These are phyloP conservation scores for Drosera spatulata DNA, from an alignment of 179 eudicot genomes.

Conservation along the genomic window DNA sequence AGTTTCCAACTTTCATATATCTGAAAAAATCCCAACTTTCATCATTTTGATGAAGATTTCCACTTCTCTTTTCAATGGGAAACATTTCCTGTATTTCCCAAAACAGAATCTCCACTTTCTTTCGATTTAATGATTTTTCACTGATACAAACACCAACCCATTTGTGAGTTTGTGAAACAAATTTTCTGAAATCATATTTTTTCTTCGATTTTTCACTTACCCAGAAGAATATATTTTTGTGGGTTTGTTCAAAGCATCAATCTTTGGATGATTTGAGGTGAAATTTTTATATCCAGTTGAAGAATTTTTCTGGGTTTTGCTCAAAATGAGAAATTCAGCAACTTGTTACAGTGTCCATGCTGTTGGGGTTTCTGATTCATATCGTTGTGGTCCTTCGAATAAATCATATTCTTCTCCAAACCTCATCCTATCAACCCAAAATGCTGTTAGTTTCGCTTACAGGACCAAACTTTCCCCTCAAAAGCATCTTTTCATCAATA, in stretches of 20 bases:
- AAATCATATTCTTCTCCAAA: conserved; percentile 25
- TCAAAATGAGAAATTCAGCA: neutral
- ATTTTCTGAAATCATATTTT: no score
- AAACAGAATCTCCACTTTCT: no score
- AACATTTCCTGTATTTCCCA: no score
- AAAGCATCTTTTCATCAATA: conserved; percentile 20
- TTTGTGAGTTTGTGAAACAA: no score
- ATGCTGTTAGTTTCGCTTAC: conserved; percentile 28
- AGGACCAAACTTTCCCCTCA: conserved; percentile 20
- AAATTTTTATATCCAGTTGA: neutral
- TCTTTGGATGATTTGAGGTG: neutral
- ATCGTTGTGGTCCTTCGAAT: conserved; percentile 6
- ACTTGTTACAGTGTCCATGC: neutral
- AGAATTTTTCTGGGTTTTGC: neutral
- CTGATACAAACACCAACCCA: no score
- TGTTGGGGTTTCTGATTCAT: neutral
- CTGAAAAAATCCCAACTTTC: neutral
- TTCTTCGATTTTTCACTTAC: neutral
- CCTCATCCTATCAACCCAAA: conserved; percentile 25
- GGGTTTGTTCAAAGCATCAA: neutral
- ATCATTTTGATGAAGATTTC: neutral
- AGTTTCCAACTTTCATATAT: no score
- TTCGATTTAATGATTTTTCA: no score
- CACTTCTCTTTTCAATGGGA: no score
- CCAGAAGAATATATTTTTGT: neutral